These are phyloP conservation scores for Triangularia setosa DNA, from an alignment of 2,329 filamentous ascomycete species.

Conservation along the genomic window DNA sequence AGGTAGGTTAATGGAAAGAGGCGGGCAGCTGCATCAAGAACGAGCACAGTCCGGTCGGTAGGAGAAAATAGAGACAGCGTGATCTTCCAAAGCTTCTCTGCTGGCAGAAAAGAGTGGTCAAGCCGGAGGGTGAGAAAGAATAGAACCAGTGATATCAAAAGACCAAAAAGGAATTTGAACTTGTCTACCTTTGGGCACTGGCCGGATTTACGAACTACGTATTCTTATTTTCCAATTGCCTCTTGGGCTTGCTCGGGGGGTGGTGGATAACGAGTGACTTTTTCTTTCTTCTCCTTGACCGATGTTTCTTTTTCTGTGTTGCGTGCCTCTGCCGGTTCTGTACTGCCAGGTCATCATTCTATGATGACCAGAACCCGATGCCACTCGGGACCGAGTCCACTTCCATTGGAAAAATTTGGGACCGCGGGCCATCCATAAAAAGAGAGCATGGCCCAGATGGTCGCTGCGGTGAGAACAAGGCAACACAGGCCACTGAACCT, in stretches of 20 bases:
- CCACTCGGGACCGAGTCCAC: conserved; percentile 22
- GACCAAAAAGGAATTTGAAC: background rate
- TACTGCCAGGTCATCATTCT: conserved; percentile 25
- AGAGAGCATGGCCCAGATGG: conserved; percentile 3
- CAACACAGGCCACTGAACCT: conserved; percentile 14
- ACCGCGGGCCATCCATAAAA: conserved; percentile 18
- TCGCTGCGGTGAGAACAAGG: conserved; percentile 9
- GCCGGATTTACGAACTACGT: conserved; percentile 5
- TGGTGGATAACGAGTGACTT: background rate
- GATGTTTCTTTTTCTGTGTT: conserved; percentile 12
- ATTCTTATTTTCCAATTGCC: background rate
- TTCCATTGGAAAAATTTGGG: conserved; percentile 8
- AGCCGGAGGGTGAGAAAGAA: background rate
- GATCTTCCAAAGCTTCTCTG: background rate
- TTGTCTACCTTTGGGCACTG: conserved; percentile 2
- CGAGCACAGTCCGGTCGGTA: conserved; percentile 12
- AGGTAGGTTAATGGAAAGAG: background rate
- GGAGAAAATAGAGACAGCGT: conserved; percentile 6
- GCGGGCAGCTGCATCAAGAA: conserved; percentile 23
- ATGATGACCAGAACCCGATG: conserved; percentile 13
- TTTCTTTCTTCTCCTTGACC: conserved; percentile 16
- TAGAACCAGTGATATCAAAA: conserved; percentile 14
- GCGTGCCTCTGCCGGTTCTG: conserved; percentile 18
- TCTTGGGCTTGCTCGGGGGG: background rate
- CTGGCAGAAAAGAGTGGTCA: background rate